Base-by-base conservation (phyloP, 441 rosid species). In the Biscutella laevigata region DNA sequence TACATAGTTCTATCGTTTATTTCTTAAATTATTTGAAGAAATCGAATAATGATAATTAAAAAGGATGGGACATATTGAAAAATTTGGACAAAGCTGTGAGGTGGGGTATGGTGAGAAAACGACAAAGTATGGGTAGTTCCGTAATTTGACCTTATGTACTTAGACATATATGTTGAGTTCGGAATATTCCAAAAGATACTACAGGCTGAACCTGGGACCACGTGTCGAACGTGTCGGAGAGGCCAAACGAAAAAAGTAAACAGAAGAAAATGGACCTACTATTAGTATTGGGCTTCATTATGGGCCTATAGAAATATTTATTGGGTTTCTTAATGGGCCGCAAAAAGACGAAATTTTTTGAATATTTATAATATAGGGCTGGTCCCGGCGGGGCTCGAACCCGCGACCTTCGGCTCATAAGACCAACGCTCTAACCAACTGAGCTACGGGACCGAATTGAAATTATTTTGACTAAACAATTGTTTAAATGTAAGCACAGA, bases 341-440 rank as follows among this genome's bases (percentile, higher is more conserved):
- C n/a, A n/a, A n/a, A n/a, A n/a, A n/a, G n/a, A n/a, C n/a, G n/a
- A n/a, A n/a, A n/a, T n/a, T n/a, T n/a, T n/a, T n/a, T n/a, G n/a
- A n/a, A n/a, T n/a, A n/a, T n/a, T n/a, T n/a, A n/a, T n/a, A n/a
- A n/a, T n/a, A n/a, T n/a, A n/a, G n/a, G n/a, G n/a, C n/a, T 83
- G 86, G 78, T 82, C 76, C 83, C 86, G 75, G 91, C 87, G 91
- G 79, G 88, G 82, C 70, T 84, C 77, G 83, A 90, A 84, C 83
- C 76, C 86, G 83, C 92, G 84, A 90, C 95, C 82, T 84, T 82
- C 83, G 89, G 92, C 89, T 82, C 90, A 86, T 87, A 87, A 90
- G 95, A 90, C 94, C 91, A 86, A 81, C 84, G 80, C 90, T 83
- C 88, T 83, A 82, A 84, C 92, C 96, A 71, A 83, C 94, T 86